Evolutionary conservation across 2,329 filamentous ascomycete genomes (phyloP), one percentile per base, ranked within the genome.

Genomic region (Xylaria sp.): DNA sequence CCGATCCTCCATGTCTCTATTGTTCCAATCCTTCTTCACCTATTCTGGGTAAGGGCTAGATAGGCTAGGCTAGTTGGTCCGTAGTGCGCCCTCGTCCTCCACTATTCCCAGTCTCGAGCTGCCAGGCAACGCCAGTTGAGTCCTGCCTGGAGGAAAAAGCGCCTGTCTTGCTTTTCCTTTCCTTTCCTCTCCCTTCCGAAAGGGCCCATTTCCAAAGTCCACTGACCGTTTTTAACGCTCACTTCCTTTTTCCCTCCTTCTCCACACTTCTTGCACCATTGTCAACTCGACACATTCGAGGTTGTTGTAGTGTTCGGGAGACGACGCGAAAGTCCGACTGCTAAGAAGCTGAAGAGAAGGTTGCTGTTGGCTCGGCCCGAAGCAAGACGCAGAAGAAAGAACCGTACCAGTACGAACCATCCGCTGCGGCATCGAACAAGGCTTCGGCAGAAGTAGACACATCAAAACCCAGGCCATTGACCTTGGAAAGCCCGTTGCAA

Each of bases 271-370:
- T 58, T 58, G 58, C 63, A 60, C 61, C 59, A 47, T 62, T 60
- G 58, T 55, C 54, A 54, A 56, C 59, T 60, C 54, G 55, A 57
- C 59, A 57, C 57, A 55, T 60, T 52, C 63, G 69, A 68, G 68
- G 69, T 67, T 65, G 69, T 61, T 62, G 37, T 30, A 30, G 69
- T 67, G 69, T 67, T 69, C 55, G 68, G 69, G 57, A 66, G 67
- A 67, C 63, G 66, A 61, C 59, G 23, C 23, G 63, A 65, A 60
- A 62, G 61, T 61, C 59, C 23, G 3, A 30, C 23, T 30, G 63
- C 58, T 64, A 61, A 57, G 61, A 63, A 65, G 63, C 55, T 59
- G 63, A 63, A 63, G 65, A 60, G 62, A 57, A 58, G 63, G 65
- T 65, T 66, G 63, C 19, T 56, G 63, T 64, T 63, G 65, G 58